These are phyloP conservation scores for Fusarium avenaceum DNA, from an alignment of 2,329 filamentous ascomycete species.

Conservation along the genomic window DNA sequence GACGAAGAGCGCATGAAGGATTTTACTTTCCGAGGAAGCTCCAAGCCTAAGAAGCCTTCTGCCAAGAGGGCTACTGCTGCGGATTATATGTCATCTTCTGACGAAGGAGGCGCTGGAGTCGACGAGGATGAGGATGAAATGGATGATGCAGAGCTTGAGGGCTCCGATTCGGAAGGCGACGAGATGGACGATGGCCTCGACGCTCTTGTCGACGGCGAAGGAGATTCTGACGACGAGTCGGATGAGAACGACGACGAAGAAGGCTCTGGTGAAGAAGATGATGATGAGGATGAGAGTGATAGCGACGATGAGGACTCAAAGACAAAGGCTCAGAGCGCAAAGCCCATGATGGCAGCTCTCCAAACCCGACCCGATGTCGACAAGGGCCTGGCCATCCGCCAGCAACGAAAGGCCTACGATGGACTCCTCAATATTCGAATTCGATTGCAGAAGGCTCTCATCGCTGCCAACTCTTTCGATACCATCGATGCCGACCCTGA, in stretches of 20 bases:
- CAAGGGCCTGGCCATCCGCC: slow-evolving; percentile 88
- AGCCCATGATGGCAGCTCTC: slow-evolving; percentile 49
- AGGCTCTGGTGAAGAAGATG: slow-evolving; percentile 55
- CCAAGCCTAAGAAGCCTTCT: slow-evolving; percentile 60
- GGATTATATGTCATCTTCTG: slow-evolving; percentile 68
- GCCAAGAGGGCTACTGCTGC: slow-evolving; percentile 63
- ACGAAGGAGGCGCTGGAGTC: slow-evolving; percentile 54
- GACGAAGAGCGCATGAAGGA: slow-evolving; percentile 86
- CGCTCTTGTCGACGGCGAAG: slow-evolving; percentile 51
- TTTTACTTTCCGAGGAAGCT: slow-evolving; percentile 75
- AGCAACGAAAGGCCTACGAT: slow-evolving; percentile 89
- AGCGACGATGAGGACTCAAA: slow-evolving; percentile 53
- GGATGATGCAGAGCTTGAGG: slow-evolving; percentile 56
- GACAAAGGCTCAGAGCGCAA: slow-evolving; percentile 51
- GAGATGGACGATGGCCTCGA: slow-evolving; percentile 57
- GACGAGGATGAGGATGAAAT: slow-evolving; percentile 56
- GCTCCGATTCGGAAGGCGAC: slow-evolving; percentile 54
- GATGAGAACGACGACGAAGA: slow-evolving; percentile 55
- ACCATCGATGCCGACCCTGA: slow-evolving; percentile 57
- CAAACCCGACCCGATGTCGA: slow-evolving; percentile 71
- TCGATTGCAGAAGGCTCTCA: slow-evolving; percentile 89
- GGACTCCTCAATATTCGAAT: slow-evolving; percentile 90
- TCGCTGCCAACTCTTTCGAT: slow-evolving; percentile 82
- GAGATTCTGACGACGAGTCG: slow-evolving; percentile 52
- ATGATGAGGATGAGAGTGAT: slow-evolving; percentile 56